phyloP scores from a whole-genome alignment of 306 rosid species.

The barrel medic (Medicago truncatula) region DNA sequence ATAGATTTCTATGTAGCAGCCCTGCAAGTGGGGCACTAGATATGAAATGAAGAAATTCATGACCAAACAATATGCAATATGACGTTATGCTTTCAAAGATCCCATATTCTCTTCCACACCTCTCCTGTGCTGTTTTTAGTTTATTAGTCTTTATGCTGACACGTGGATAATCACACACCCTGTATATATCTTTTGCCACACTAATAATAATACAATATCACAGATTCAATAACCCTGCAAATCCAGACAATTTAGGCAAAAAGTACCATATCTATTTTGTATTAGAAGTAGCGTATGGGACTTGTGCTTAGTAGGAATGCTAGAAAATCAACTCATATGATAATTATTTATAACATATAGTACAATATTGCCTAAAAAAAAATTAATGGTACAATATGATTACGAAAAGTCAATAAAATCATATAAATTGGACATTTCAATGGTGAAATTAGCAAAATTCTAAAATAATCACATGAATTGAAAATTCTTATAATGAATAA shows the following conservation, averaged over 20 bases:
- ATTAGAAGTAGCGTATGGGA: conserved; percentile 13
- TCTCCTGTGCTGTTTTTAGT: conserved; percentile 14
- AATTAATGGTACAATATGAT: no score
- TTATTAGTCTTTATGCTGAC: conserved; percentile 22
- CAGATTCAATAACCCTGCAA: conserved; percentile 20
- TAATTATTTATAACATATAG: no score
- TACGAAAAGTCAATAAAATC: no score
- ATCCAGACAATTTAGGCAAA: conserved; percentile 40
- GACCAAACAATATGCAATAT: conserved; percentile 50
- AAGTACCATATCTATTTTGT: conserved; percentile 8
- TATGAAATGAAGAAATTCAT: conserved; percentile 32
- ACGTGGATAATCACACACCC: conserved; percentile 45
- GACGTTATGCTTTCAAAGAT: conserved; percentile 59
- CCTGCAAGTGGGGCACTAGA: conserved; percentile 59
- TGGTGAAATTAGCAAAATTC: not conserved
- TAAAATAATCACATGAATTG: not conserved
- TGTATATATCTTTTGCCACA: conserved; percentile 22
- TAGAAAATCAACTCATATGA: not conserved
- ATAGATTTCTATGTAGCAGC: conserved; percentile 36
- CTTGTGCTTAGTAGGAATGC: not conserved
- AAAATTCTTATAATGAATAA: not conserved
- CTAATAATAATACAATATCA: conserved; percentile 23
- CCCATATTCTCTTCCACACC: conserved; percentile 40
- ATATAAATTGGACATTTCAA: not conserved
- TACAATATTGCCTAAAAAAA: no score